Evolutionary conservation across 371 early-diverging fungal genomes (phyloP), one percentile per base, ranked within the genome.

Genomic region (Actinomortierella ambigua): DNA sequence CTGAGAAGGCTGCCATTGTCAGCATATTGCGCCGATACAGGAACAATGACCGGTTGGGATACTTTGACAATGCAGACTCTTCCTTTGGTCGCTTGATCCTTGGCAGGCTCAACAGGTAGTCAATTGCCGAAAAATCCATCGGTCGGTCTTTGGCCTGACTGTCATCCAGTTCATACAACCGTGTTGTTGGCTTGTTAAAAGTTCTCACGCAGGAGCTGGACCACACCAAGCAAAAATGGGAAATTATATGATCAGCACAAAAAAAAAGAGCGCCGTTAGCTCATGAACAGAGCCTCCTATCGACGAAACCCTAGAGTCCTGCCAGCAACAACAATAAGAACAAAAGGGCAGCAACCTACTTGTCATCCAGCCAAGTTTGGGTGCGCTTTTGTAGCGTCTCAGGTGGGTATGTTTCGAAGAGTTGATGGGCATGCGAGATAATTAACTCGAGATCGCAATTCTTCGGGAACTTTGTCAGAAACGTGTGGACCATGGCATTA

Each of bases 381-480:
- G 81, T 75, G 1, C 68, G 53, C 43, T 76, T 77, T 46, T 85
- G 84, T 1, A 84, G 55, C 7, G 75, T 48, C 49, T 68, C 69
- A 0, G 81, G 79, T 44, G 79, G 69, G 26, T 81, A 82, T 14
- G 61, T 59, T 8, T 43, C 61, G 63, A 82, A 81, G 9, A 86
- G 50, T 52, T 75, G 66, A 27, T 70, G 61, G 3, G 85, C 81
- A 23, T 61, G 63, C 17, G 71, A 58, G n/a, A 83, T 80, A 2
- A 81, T 26, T 2, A 20, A 11, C 27, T 82, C 79, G 0, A 82
- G 54, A 56, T 85, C 79, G 1, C 77, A 40, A n/a, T 80, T 64
- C 44, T 76, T 75, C 4, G 85, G 85, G 13, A 86, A 65, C 65
- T 86, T 86, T 52, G 84, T 78, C 44, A 88, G 55, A 40, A 81